phyloP scores from a whole-genome alignment of 495 filamentous ascomycete genomes.

The Lasiosphaeriaceae sp. region DNA sequence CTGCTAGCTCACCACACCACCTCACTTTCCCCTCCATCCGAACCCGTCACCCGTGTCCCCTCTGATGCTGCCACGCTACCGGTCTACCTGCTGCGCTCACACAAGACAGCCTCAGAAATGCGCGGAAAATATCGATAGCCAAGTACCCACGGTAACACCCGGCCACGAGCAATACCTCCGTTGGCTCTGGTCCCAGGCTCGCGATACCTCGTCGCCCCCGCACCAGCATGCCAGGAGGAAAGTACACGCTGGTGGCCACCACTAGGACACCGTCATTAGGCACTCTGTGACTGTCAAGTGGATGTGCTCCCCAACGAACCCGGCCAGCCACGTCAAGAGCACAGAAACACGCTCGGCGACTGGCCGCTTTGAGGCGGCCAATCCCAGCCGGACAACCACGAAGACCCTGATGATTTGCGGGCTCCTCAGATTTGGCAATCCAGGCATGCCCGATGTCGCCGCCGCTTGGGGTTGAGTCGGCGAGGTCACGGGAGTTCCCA shows the following conservation, averaged over 20 bases:
- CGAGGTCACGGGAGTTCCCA: neutral
- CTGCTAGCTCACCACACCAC: neutral
- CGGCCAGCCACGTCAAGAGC: constrained; percentile 17
- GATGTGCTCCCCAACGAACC: constrained; percentile 5
- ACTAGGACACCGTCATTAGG: constrained; percentile 15
- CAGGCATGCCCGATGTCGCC: neutral
- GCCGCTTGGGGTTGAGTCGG: neutral
- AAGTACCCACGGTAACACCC: constrained; percentile 30
- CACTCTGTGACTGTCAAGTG: constrained; percentile 11
- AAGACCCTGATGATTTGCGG: constrained; percentile 20
- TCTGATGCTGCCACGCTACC: constrained; percentile 15
- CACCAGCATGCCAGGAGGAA: constrained; percentile 4
- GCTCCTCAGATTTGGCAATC: constrained; percentile 11
- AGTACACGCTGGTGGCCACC: constrained; percentile 1
- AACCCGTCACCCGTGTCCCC: constrained; percentile 7
- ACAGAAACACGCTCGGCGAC: constrained; percentile 6
- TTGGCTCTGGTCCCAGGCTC: neutral
- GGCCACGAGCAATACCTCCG: constrained; percentile 15
- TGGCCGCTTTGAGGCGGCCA: constrained; percentile 26
- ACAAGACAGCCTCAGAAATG: neutral
- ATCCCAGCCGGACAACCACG: constrained; percentile 16
- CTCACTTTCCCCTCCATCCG: neutral
- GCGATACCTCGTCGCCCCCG: constrained; percentile 6
- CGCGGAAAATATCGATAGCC: neutral
- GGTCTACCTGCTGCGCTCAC: constrained; percentile 11